These are phyloP conservation scores for Nemania sp. DNA, from an alignment of 2,329 filamentous ascomycete genomes.

Conservation along the genomic window DNA sequence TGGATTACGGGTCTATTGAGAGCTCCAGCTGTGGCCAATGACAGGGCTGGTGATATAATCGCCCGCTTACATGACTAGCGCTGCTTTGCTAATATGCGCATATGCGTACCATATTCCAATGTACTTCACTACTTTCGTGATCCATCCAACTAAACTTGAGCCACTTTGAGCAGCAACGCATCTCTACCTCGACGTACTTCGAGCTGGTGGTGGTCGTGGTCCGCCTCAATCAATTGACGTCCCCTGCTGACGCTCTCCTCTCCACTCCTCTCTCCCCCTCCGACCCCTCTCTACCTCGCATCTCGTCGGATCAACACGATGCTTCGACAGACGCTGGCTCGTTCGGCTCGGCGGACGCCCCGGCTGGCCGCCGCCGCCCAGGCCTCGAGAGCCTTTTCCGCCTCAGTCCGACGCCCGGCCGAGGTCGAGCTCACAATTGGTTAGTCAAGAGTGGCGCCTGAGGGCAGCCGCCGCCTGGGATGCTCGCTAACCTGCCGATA, in stretches of 20 bases:
- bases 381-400: conserved; percentile 79
- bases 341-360: conserved; percentile 69
- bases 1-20: neutral
- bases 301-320: conserved; percentile 66
- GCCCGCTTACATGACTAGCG: conserved; percentile 34
- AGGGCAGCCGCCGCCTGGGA: conserved; percentile 20
- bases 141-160: neutral
- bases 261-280: conserved; percentile 26
- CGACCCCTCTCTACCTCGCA: conserved; percentile 47
- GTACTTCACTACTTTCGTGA: neutral
- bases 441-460: conserved; percentile 52
- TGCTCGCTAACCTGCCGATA: conserved; percentile 44
- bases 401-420: conserved; percentile 75
- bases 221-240: conserved; percentile 31
- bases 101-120: too few species aligned
- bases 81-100: too few species aligned
- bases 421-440: conserved; percentile 97
- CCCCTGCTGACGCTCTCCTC: conserved; percentile 8
- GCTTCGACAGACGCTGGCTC: conserved; percentile 70
- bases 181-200: neutral
- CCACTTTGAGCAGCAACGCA: neutral
- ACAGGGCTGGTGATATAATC: conserved; percentile 36
- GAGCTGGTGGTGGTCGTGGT: too few species aligned
- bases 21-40: conserved; percentile 32
- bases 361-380: conserved; percentile 57